Evolutionary conservation across 345 rosid genomes (phyloP).

Genomic region (Hirschfeldia incana): DNA sequence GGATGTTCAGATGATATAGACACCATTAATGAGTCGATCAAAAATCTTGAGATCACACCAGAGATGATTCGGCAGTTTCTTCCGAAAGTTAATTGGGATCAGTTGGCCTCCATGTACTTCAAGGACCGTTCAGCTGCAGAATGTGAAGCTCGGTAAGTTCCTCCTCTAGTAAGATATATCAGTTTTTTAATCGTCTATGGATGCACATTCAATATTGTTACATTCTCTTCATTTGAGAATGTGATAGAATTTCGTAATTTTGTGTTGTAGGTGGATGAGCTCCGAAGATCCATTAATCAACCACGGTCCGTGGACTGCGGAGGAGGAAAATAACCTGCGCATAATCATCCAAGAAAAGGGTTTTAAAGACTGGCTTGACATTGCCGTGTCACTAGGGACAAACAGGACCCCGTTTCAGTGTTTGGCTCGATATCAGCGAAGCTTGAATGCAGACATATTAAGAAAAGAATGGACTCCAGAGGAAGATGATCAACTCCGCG

Average conservation of each 20-base stretch:
- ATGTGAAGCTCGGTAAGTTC: conserved; percentile 79
- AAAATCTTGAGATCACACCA: conserved; percentile 74
- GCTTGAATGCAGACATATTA: conserved; percentile 68
- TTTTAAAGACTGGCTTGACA: conserved; percentile 65
- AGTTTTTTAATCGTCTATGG: conserved; percentile 9
- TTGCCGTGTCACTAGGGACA: conserved; percentile 65
- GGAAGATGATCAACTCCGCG: conserved; percentile 80
- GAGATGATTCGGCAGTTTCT: conserved; percentile 68
- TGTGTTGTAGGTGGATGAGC: conserved; percentile 75
- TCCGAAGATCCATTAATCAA: conserved; percentile 80
- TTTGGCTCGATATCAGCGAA: conserved; percentile 79
- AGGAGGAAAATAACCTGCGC: conserved; percentile 71
- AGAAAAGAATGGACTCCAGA: conserved; percentile 78
- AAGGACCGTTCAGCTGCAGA: conserved; percentile 74
- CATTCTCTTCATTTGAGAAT: conserved; percentile 1
- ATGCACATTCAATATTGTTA: not conserved
- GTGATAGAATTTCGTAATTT: not conserved
- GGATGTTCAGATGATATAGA: conserved; percentile 65
- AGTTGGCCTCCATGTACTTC: conserved; percentile 60
- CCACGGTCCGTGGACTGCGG: conserved; percentile 54
- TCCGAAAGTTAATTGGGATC: conserved; percentile 84
- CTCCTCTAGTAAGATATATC: conserved; percentile 14
- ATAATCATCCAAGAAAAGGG: conserved; percentile 60
- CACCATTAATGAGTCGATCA: conserved; percentile 49
- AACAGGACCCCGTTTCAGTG: conserved; percentile 91